Conservation (phyloP, 2,329 filamentous ascomycete species). For the Aspergillus tubingensis region DNA sequence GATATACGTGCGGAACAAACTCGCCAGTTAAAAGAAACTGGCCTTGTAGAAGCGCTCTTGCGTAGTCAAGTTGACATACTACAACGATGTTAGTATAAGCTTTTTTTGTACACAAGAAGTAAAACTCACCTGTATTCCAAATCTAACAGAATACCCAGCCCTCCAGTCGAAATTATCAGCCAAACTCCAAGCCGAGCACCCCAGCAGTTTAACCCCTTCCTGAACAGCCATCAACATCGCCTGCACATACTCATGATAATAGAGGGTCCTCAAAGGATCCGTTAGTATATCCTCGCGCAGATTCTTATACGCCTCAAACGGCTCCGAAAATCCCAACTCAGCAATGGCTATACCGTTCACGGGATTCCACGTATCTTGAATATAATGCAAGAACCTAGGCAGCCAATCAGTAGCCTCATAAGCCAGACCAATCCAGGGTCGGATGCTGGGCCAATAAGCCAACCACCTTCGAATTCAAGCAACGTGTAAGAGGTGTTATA, state of each 20-base stretch:
- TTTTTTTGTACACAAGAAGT: too few relatives aligned
- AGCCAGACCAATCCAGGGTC: background rate
- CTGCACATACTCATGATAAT: background rate
- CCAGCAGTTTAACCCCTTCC: background rate
- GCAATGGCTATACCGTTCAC: background rate
- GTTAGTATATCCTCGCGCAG: background rate
- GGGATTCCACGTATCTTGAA: background rate
- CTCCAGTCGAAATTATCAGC: constrained; percentile 3
- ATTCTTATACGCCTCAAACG: background rate
- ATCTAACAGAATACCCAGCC: background rate
- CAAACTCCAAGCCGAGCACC: constrained; percentile 2
- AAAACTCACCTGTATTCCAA: background rate
- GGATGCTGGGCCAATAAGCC: constrained; percentile 1
- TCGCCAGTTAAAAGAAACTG: background rate
- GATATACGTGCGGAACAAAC: background rate
- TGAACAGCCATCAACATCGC: background rate
- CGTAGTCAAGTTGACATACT: constrained; percentile 2
- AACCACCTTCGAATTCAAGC: background rate
- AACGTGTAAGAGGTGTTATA: background rate
- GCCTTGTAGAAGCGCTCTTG: constrained; percentile 1
- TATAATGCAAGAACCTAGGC: background rate
- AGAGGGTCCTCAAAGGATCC: background rate
- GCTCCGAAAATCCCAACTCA: background rate
- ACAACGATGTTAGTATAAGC: background rate
- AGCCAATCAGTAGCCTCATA: background rate